phyloP scores from a whole-genome alignment of 1,284 basidiomycete genomes.

The Pseudozyma tsukubaensis region DNA sequence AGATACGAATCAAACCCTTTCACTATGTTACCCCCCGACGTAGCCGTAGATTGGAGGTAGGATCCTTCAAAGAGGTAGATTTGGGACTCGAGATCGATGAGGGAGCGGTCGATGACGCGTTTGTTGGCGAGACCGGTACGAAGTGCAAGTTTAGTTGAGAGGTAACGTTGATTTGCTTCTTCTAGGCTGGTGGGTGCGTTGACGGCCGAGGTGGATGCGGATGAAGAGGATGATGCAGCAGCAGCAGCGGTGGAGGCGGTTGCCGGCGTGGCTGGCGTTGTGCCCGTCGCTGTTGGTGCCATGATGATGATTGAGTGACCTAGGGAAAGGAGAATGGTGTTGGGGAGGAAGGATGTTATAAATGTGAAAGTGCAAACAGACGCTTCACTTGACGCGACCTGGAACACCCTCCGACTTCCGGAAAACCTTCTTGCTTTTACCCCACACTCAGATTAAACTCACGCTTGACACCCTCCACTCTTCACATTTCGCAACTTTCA shows the following conservation, averaged over 20 bases:
- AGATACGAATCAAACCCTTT: constrained; percentile 67
- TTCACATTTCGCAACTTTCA: too few species aligned
- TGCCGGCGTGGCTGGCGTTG: not conserved
- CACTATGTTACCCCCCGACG: constrained; percentile 67
- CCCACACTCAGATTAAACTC: too few species aligned
- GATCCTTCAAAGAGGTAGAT: constrained; percentile 68
- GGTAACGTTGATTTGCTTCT: constrained; percentile 63
- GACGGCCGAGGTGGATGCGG: not conserved
- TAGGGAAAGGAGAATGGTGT: not conserved
- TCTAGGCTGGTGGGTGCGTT: constrained; percentile 48
- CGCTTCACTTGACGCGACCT: not conserved
- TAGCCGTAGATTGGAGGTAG: constrained; percentile 61
- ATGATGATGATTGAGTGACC: constrained; percentile 9
- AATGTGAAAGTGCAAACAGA: not conserved
- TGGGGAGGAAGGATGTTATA: not conserved
- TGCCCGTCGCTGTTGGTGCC: constrained; percentile 38
- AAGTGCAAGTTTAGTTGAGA: constrained; percentile 48
- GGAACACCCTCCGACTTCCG: not conserved
- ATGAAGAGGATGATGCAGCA: not conserved
- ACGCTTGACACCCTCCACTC: too few species aligned
- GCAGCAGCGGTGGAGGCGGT: not conserved
- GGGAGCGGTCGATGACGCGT: constrained; percentile 57
- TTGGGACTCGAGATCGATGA: constrained; percentile 66
- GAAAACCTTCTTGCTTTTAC: not conserved
- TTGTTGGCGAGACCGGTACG: constrained; percentile 58